Evolutionary conservation across 768 basidiomycete genomes (phyloP).

Genomic region (Scleroderma citrinum): DNA sequence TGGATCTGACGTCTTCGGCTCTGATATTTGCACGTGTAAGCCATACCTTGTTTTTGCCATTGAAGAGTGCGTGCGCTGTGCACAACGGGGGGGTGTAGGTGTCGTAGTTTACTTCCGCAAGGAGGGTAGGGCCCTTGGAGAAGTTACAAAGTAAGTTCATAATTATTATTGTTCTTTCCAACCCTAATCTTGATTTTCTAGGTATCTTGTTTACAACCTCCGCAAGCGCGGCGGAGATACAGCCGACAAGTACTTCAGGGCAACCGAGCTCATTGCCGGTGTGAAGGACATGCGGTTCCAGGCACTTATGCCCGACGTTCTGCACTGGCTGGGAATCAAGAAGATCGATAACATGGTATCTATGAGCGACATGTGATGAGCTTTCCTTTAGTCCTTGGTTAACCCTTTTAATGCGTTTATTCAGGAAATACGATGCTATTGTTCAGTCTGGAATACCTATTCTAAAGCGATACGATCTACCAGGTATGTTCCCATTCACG

Average conservation of each 20-base stretch:
- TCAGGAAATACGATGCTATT: slow-evolving; percentile 92
- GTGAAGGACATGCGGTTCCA: slow-evolving; percentile 96
- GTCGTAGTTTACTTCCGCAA: slow-evolving; percentile 93
- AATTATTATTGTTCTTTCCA: background rate
- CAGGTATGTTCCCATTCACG: slow-evolving; percentile 39
- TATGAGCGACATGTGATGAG: slow-evolving; percentile 82
- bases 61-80: slow-evolving; percentile 84
- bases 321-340: slow-evolving; percentile 91
- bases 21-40: slow-evolving; percentile 89
- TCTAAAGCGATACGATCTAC: slow-evolving; percentile 77
- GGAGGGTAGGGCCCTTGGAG: slow-evolving; percentile 88
- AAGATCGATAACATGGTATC: slow-evolving; percentile 88
- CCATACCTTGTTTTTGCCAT: slow-evolving; percentile 92
- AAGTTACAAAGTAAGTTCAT: slow-evolving; percentile 85
- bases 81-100: slow-evolving; percentile 83
- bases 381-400: slow-evolving; percentile 11
- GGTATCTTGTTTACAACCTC: slow-evolving; percentile 92
- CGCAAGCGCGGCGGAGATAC: slow-evolving; percentile 92
- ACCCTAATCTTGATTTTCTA: slow-evolving; percentile 20
- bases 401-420: background rate
- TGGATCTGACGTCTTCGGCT: slow-evolving; percentile 94
- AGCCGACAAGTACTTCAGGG: slow-evolving; percentile 91
- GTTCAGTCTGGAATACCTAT: slow-evolving; percentile 86
- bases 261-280: slow-evolving; percentile 89
- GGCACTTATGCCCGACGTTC: slow-evolving; percentile 91